Evolutionary conservation across 2,329 filamentous ascomycete species (phyloP).

Genomic region (Aspergillus pseudoviridinutans): DNA sequence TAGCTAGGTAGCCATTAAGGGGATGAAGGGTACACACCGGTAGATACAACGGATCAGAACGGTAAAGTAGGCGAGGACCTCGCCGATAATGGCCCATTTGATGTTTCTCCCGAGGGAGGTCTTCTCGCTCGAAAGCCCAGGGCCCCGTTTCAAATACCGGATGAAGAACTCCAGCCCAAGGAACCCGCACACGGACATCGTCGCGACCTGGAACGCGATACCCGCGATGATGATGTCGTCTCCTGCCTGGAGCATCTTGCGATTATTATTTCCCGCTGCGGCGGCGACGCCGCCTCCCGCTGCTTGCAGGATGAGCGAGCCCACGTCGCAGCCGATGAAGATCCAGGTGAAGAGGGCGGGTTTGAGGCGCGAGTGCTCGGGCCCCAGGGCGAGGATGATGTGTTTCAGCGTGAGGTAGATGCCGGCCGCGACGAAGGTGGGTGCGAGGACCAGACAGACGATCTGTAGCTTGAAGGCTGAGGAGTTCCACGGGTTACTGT

Average conservation of each 20-base stretch:
- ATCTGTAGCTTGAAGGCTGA: slow-evolving; percentile 53
- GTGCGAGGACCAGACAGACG: slow-evolving; percentile 53
- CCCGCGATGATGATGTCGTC: slow-evolving; percentile 57
- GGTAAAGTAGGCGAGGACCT: slow-evolving; percentile 36
- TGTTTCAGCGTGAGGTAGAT: slow-evolving; percentile 57
- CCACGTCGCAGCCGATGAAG: slow-evolving; percentile 57
- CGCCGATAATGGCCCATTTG: slow-evolving; percentile 23
- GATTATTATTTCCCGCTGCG: slow-evolving; percentile 38
- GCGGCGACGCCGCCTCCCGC: slow-evolving; percentile 57
- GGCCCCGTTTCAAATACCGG: slow-evolving; percentile 18
- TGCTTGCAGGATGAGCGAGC: slow-evolving; percentile 58
- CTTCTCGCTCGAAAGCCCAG: slow-evolving; percentile 25
- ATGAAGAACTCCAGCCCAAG: slow-evolving; percentile 45
- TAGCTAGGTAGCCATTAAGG: background rate
- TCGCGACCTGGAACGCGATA: slow-evolving; percentile 54
- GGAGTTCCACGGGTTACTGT: slow-evolving; percentile 49
- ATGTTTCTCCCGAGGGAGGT: slow-evolving; percentile 18
- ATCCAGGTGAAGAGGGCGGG: slow-evolving; percentile 54
- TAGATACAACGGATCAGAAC: slow-evolving; percentile 44
- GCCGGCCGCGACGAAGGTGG: slow-evolving; percentile 53
- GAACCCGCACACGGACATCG: slow-evolving; percentile 39
- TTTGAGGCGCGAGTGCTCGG: slow-evolving; percentile 44
- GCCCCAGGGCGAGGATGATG: slow-evolving; percentile 54
- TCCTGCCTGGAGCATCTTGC: slow-evolving; percentile 43
- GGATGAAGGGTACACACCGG: slow-evolving; percentile 28